These are phyloP conservation scores for Aureobasidium sp. DNA, from an alignment of 2,329 filamentous ascomycete genomes.

Conservation along the genomic window DNA sequence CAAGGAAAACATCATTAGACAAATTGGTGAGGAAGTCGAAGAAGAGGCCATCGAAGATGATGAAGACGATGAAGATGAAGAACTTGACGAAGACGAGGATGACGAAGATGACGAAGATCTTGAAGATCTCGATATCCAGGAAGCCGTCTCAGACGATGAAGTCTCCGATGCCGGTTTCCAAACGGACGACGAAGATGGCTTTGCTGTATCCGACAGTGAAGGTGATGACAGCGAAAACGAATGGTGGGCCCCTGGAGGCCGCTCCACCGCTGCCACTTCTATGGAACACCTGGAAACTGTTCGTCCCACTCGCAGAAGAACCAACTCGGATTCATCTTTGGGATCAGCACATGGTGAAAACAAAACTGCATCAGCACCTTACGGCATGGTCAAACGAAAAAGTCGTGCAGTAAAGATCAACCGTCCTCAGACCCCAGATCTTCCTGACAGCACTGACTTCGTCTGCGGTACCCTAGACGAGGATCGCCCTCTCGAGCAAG, in stretches of 20 bases:
- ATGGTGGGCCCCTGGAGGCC: constrained; percentile 58
- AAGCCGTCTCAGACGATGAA: constrained; percentile 35
- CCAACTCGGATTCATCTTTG: constrained; percentile 45
- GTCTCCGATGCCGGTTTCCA: constrained; percentile 63
- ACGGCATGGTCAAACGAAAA: constrained; percentile 34
- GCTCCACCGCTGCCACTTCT: constrained; percentile 48
- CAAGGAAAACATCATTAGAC: constrained; percentile 83
- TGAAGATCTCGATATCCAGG: constrained; percentile 38
- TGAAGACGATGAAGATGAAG: constrained; percentile 52
- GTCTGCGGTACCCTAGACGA: constrained; percentile 98
- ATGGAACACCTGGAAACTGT: constrained; percentile 45
- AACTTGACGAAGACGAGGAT: constrained; percentile 41
- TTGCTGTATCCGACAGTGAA: constrained; percentile 62
- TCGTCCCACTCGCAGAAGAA: constrained; percentile 40
- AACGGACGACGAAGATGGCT: constrained; percentile 70
- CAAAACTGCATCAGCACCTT: not conserved
- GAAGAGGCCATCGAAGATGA: constrained; percentile 75
- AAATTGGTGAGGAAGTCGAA: constrained; percentile 81
- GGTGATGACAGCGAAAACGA: constrained; percentile 60
- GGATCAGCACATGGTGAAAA: constrained; percentile 36
- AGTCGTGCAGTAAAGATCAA: constrained; percentile 28
- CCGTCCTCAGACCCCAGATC: constrained; percentile 50
- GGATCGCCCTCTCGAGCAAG: constrained; percentile 87
- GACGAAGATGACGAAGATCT: constrained; percentile 25
- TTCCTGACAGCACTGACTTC: constrained; percentile 96